Percentiles rank a stretch among this genome's conserved stretches.
Evolutionary conservation across 306 rosid genomes (phyloP).

Genomic region (Quercus glauca): DNA sequence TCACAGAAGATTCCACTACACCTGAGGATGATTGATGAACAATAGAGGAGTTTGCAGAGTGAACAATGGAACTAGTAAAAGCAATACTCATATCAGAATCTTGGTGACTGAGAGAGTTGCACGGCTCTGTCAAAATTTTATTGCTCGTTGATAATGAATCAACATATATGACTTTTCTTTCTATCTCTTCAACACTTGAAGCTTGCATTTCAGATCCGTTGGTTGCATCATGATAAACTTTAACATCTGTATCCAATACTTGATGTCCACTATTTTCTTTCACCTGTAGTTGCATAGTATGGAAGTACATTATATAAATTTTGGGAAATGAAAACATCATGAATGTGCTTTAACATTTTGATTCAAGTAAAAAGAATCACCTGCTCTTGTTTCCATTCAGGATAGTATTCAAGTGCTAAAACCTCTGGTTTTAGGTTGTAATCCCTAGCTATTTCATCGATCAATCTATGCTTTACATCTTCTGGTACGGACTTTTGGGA

Average conservation of each 20-base stretch:
- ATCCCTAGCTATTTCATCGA: conserved; percentile 58
- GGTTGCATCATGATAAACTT: conserved; percentile 13
- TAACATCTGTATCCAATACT: conserved; percentile 20
- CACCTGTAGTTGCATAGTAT: conserved; percentile 20
- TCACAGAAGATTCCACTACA: conserved; percentile 17
- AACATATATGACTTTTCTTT: conserved; percentile 16
- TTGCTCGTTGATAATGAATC: conserved; percentile 16
- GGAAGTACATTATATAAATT: not conserved
- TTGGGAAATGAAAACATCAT: not conserved
- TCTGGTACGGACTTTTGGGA: conserved; percentile 39
- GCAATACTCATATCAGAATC: not conserved
- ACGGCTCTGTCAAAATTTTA: not conserved
- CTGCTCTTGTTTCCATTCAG: conserved; percentile 58
- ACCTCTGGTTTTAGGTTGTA: conserved; percentile 40
- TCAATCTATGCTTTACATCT: conserved; percentile 45
- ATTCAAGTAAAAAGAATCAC: conserved; percentile 20
- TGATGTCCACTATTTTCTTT: conserved; percentile 33
- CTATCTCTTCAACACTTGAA: conserved; percentile 29
- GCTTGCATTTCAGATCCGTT: conserved; percentile 30
- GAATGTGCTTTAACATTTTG: not conserved
- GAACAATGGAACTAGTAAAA: conserved; percentile 27
- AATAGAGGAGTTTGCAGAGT: conserved; percentile 22
- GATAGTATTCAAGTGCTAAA: conserved; percentile 63
- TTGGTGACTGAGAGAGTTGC: conserved; percentile 2
- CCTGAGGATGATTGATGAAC: conserved; percentile 35